phyloP scores from a whole-genome alignment of 305 asterid genomes.

The Fraxinus floribunda region DNA sequence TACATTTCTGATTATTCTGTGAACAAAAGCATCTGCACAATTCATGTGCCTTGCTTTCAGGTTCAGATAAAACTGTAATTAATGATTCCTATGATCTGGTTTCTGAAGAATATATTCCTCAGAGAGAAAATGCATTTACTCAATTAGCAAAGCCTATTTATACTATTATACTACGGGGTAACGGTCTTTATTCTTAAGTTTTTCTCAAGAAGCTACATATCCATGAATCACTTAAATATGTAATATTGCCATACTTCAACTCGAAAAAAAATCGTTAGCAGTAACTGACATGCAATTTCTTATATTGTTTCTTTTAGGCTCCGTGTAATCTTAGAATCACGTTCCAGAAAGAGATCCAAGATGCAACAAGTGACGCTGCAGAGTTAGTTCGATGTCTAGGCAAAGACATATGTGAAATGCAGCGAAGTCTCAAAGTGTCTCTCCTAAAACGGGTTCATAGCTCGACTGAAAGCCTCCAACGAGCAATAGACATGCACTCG shows the following conservation, averaged over 20 bases:
- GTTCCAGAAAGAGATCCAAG: constrained; percentile 61
- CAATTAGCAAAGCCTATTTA: neutral
- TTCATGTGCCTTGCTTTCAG: neutral
- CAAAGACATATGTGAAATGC: constrained; percentile 46
- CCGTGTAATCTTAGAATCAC: constrained; percentile 52
- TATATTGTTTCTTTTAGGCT: constrained; percentile 34
- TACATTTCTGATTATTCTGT: constrained; percentile 17
- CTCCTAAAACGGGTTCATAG: constrained; percentile 47
- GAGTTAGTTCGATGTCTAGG: constrained; percentile 54
- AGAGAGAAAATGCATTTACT: neutral
- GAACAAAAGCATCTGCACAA: constrained; percentile 20
- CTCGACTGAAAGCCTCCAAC: constrained; percentile 43
- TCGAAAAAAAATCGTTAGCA: neutral
- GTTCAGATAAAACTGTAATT: neutral
- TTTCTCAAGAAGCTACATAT: neutral
- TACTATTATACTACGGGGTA: neutral
- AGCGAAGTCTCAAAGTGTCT: constrained; percentile 37
- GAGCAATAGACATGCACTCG: constrained; percentile 32
- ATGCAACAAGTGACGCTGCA: constrained; percentile 50
- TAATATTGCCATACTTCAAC: neutral
- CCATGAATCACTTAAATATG: neutral
- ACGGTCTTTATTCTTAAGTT: no score
- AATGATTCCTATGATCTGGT: constrained; percentile 21
- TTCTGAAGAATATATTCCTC: constrained; percentile 29
- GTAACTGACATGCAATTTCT: neutral